Percentiles rank a stretch among this genome's conserved stretches.
phyloP scores from a whole-genome alignment of 306 rosid genomes.

The Quercus bicolor region DNA sequence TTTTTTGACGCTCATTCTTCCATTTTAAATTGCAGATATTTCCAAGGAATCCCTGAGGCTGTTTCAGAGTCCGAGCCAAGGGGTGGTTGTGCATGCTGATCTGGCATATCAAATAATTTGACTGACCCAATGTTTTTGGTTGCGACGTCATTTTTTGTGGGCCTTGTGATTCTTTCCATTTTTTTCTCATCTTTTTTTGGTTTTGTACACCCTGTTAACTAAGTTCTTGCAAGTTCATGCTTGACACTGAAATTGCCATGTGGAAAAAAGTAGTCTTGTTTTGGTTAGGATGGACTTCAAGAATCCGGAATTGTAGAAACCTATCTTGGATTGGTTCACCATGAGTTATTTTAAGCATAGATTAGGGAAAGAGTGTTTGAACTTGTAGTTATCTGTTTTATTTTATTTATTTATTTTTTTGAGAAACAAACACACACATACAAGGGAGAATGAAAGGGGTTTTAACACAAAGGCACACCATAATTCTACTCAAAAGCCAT shows the following conservation, averaged over 20 bases:
- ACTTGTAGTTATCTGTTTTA: not conserved
- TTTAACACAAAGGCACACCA: too few species aligned
- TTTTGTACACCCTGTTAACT: conserved; percentile 34
- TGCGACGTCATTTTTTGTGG: conserved; percentile 35
- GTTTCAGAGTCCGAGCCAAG: conserved; percentile 71
- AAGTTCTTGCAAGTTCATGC: conserved; percentile 25
- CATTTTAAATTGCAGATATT: conserved; percentile 59
- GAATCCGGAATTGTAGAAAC: conserved; percentile 22
- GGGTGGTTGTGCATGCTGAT: conserved; percentile 91
- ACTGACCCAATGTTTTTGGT: conserved; percentile 6
- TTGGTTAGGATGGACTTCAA: conserved; percentile 31
- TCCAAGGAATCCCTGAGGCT: conserved; percentile 86
- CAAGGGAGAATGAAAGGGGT: too few species aligned
- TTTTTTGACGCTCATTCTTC: not conserved
- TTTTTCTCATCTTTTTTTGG: not conserved
- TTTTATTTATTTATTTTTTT: not conserved
- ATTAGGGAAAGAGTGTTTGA: not conserved
- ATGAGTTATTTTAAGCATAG: conserved; percentile 11
- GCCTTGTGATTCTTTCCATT: conserved; percentile 12
- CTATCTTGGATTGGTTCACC: conserved; percentile 20
- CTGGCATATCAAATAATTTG: conserved; percentile 17
- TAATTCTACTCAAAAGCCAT: too few species aligned
- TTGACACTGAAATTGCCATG: conserved; percentile 21
- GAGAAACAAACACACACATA: too few species aligned
- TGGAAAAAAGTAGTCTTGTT: conserved; percentile 25